Evolutionary conservation across 305 asterid species (phyloP).

Genomic region (Fraxinus paxiana): DNA sequence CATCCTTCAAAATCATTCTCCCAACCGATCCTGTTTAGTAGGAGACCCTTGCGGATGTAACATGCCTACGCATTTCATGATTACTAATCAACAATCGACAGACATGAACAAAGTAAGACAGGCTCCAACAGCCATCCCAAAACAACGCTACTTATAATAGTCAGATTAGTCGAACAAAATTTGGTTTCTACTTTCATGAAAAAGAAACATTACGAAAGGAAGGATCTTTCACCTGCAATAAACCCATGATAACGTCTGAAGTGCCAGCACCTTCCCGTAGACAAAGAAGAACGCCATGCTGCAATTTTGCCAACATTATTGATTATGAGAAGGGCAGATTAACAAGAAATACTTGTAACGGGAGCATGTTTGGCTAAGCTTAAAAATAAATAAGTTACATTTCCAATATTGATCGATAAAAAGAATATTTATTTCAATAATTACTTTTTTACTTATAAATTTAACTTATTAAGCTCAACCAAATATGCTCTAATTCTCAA

Average conservation of each 20-base stretch:
- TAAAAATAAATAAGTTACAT: not conserved
- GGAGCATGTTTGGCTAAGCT: not conserved
- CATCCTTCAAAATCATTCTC: slow-evolving; percentile 31
- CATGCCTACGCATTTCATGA: slow-evolving; percentile 49
- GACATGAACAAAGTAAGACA: not conserved
- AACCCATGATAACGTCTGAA: slow-evolving; percentile 53
- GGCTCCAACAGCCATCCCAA: not conserved
- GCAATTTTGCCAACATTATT: slow-evolving; percentile 15
- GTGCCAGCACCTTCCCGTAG: slow-evolving; percentile 74
- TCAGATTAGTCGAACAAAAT: not conserved
- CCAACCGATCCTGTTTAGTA: slow-evolving; percentile 25
- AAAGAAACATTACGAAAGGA: not conserved
- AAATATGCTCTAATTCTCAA: not conserved
- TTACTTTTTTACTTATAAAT: not conserved
- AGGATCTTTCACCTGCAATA: slow-evolving; percentile 52
- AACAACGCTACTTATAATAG: not conserved
- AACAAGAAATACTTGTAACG: not conserved
- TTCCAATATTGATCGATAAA: not conserved
- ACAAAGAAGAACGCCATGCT: slow-evolving; percentile 61
- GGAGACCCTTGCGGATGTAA: slow-evolving; percentile 52
- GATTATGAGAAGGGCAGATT: slow-evolving; percentile 6
- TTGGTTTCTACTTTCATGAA: not conserved
- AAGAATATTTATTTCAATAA: not conserved
- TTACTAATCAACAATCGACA: not conserved
- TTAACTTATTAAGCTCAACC: not conserved